A percentile compares a stretch with the other conserved stretches of the same genome.
Evolutionary conservation across 208 protist genomes (phyloP).

Genomic region (Leishmania tarentolae): DNA sequence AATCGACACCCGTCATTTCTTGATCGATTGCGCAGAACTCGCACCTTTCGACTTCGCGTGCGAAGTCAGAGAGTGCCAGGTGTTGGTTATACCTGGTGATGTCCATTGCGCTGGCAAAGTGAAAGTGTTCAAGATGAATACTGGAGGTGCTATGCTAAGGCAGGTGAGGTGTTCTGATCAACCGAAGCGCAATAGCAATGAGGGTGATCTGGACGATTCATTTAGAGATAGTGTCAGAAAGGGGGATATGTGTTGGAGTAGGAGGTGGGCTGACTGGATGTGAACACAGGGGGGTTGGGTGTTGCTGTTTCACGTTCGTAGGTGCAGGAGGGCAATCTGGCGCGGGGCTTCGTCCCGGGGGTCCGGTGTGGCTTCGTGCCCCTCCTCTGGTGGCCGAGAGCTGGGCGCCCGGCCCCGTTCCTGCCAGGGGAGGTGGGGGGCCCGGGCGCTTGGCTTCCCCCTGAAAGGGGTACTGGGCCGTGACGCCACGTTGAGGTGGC

Average conservation of each 20-base stretch:
- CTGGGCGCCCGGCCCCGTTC: no score
- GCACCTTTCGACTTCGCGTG: conserved; percentile 42
- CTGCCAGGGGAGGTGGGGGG: no score
- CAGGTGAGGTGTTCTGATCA: neutral
- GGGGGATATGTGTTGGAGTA: neutral
- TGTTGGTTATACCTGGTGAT: conserved; percentile 44
- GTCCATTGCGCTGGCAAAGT: conserved; percentile 34
- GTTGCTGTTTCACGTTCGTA: no score
- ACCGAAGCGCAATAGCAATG: neutral
- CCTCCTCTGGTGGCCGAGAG: no score
- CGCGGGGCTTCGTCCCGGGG: no score
- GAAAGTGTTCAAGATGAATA: neutral
- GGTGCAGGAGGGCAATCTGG: no score
- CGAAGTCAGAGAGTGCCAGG: conserved; percentile 55
- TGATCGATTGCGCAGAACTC: conserved; percentile 78
- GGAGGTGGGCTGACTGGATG: no score
- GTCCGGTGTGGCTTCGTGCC: no score
- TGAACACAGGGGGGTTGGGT: no score
- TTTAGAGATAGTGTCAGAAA: neutral
- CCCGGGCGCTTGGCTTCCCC: no score
- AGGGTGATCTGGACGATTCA: neutral
- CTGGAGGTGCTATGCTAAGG: neutral
- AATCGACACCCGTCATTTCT: conserved; percentile 81
- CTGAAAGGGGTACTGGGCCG: no score
- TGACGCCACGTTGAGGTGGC: no score